Base-by-base conservation (phyloP, 768 basidiomycete genomes). In the Tricholoma furcatifolium region DNA sequence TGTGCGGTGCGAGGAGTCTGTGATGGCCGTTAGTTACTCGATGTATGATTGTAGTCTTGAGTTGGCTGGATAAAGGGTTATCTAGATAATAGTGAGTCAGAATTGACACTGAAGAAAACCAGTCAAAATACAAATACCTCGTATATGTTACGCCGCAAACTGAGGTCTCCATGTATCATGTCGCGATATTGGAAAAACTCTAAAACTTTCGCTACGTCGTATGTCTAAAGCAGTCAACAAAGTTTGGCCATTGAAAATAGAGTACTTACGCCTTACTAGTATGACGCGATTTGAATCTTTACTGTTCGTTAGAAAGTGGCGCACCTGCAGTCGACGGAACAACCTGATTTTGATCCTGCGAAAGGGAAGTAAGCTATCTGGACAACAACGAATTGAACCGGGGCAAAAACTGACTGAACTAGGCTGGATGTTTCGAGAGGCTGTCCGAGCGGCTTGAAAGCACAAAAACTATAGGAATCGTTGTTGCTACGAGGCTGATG, bases 241-340 rank as follows among this genome's bases (percentile, higher is more conserved):
- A 2, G 3, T 46, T 11, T 17, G 0, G 3, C 6, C 30, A 10
- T 2, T 5, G 24, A 3, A 14, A 15, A 30, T 18, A n/a, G 2
- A 17, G 31, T 18, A 8, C n/a, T n/a, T n/a, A n/a, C 27, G 34
- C 66, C 65, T 52, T 27, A 74, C 74, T 55, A 76, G 51, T n/a
- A 55, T 54, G 21, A 65, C 55, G 36, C 69, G 62, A 53, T 63
- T 58, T 42, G 55, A 60, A 4, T 39, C 15, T 11, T 65, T 59
- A 20, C 67, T 59, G 14, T 2, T 6, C 30, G 56, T 47, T 24
- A 75, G 65, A 59, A 67, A 74, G 1, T 62, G n/a, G n/a, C n/a
- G n/a, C n/a, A n/a, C n/a, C n/a, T n/a, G n/a, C n/a, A n/a, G n/a
- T n/a, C n/a, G n/a, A n/a, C n/a, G n/a, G n/a, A n/a, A n/a, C n/a